Base-by-base conservation (phyloP, 2,329 filamentous ascomycete species). In the Stagonosporopsis vannaccii region DNA sequence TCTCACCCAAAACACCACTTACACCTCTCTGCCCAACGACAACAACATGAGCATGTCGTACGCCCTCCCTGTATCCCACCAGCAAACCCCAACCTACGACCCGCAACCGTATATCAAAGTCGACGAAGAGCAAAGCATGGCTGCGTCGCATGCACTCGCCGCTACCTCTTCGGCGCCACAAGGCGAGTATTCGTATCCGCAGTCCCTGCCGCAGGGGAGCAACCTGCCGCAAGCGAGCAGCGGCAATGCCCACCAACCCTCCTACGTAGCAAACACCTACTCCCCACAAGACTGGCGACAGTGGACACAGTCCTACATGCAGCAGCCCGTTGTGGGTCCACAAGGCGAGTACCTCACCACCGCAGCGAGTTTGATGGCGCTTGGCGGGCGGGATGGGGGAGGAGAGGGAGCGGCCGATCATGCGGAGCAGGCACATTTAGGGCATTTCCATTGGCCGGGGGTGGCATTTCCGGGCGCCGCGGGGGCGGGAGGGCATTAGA, bases 291-390 rank as follows among this genome's bases (percentile, higher is more conserved):
- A 71, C 43, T 77, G 75, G 75, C 72, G 65, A 9, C 68, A 75
- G 42, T 76, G 73, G 71, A 67, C 70, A 25, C 63, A 69, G 53
- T 69, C 68, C 8, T 71, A 72, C 36, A 73, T 68, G 59, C 64
- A 73, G 51, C 66, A 66, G 26, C 65, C 63, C 35, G 41, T 62
- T 28, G n/a, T 20, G n/a, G 44, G 62, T 44, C 65, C 69, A 28
- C 60, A 67, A 13, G 66, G 69, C 28, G 72, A 76, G 23, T 75
- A 74, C 46, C 62, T 77, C n/a, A 74, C 74, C 54, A 74, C 71
- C 22, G 75, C 76, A 25, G 76, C 67, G 22, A 75, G 75, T 1
- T 69, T 78, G 26, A 75, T 78, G 67, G 69, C 73, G 2, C 64
- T 77, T 8, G 68, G 70, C 5, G 68, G 71, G n/a, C 67, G 73